These are phyloP conservation scores for Cichorium intybus DNA, from an alignment of 140 eudicot genomes.

Conservation along the genomic window DNA sequence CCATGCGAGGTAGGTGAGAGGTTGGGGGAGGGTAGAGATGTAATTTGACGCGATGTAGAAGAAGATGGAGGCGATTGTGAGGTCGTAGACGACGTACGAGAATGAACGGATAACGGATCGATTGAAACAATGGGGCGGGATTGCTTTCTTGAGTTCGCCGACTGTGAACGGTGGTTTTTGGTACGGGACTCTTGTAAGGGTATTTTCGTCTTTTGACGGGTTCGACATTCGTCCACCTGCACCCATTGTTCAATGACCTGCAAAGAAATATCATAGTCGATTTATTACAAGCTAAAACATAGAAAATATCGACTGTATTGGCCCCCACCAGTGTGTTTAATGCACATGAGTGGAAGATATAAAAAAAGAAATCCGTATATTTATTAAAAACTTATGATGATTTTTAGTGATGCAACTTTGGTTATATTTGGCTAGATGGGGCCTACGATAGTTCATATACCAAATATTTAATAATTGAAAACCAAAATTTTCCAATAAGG, in stretches of 20 bases:
- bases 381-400: background rate
- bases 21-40: constrained; percentile 55
- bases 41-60: constrained; percentile 53
- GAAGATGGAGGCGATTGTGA: constrained; percentile 41
- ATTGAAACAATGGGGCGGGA: constrained; percentile 80
- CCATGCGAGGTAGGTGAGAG: constrained; percentile 53
- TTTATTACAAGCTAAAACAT: too few species aligned
- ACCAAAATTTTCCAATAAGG: background rate
- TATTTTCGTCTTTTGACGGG: constrained; percentile 35
- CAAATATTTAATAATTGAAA: constrained; percentile 4
- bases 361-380: too few species aligned
- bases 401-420: too few species aligned
- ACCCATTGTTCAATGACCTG: constrained; percentile 81
- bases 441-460: background rate
- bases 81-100: constrained; percentile 65
- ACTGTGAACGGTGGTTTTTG: constrained; percentile 71
- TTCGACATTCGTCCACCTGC: constrained; percentile 83
- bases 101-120: constrained; percentile 61
- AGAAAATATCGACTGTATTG: too few species aligned
- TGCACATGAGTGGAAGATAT: background rate
- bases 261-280: constrained; percentile 11
- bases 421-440: background rate
- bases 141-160: constrained; percentile 66
- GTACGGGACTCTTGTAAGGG: constrained; percentile 49
- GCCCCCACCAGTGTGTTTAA: too few species aligned